Evolutionary conservation across 1,284 basidiomycete species (phyloP).

Genomic region (Microbotryum lychnidis-dioicae): DNA sequence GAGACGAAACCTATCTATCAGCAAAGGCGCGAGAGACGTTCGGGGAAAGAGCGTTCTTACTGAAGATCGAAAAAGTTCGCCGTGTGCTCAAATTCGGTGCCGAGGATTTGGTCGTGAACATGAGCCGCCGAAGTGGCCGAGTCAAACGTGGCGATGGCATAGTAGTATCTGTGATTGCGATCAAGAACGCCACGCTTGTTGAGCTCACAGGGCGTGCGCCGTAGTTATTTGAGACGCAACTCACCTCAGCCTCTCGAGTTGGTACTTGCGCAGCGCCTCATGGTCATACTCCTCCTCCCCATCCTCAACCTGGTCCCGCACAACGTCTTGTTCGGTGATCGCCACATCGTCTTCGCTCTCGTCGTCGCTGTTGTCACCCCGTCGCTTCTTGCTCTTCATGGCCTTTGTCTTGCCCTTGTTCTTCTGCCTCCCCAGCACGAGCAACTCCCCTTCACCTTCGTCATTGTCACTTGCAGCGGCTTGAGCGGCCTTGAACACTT

Average conservation of each 20-base stretch:
- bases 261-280: constrained; percentile 81
- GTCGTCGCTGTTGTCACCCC: constrained; percentile 40
- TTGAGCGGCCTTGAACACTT: constrained; percentile 57
- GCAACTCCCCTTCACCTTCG: constrained; percentile 24
- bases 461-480: constrained; percentile 25
- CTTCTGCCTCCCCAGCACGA: constrained; percentile 28
- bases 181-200: neutral
- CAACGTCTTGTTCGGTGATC: constrained; percentile 43
- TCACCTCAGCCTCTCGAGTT: constrained; percentile 82
- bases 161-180: constrained; percentile 66
- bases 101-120: constrained; percentile 79
- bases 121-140: constrained; percentile 67
- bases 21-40: neutral
- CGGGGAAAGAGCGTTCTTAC: constrained; percentile 32
- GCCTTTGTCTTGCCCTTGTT: constrained; percentile 30
- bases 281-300: constrained; percentile 52
- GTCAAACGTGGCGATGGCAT: constrained; percentile 89
- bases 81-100: constrained; percentile 91
- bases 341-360: constrained; percentile 59
- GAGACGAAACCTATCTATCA: too few species aligned
- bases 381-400: constrained; percentile 12
- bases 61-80: constrained; percentile 88
- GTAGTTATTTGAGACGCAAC: constrained; percentile 34
- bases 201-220: too few species aligned
- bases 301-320: constrained; percentile 46